A percentile compares a stretch with the other conserved stretches of the same genome.
These are phyloP conservation scores for Scedosporium apiospermum DNA, from an alignment of 2,329 filamentous ascomycete genomes.

Conservation along the genomic window DNA sequence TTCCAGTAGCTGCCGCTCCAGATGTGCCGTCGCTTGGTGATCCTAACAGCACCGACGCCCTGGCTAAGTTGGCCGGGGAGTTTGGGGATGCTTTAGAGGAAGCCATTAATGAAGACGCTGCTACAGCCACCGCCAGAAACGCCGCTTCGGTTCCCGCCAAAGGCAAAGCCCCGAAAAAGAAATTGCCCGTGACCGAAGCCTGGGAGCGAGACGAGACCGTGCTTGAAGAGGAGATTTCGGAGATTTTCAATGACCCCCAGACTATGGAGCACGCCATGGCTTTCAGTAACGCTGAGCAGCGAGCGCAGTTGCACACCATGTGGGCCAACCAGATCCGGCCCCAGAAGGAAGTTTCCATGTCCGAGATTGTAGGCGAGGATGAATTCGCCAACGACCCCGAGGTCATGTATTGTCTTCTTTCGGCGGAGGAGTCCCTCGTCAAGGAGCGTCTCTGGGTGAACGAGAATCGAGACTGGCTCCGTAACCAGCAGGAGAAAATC, in stretches of 20 bases:
- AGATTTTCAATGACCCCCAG: constrained; percentile 55
- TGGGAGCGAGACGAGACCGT: constrained; percentile 55
- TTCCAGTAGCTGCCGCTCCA: constrained; percentile 21
- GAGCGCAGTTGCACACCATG: constrained; percentile 43
- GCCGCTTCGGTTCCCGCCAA: neutral
- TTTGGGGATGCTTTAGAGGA: constrained; percentile 28
- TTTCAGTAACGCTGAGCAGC: constrained; percentile 48
- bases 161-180: constrained; percentile 24
- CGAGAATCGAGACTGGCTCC: constrained; percentile 88
- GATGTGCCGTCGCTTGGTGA: constrained; percentile 8
- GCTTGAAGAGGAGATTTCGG: constrained; percentile 61
- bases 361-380: constrained; percentile 60
- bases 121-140: neutral
- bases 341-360: constrained; percentile 42
- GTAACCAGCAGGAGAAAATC: constrained; percentile 74
- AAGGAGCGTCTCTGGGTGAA: constrained; percentile 94
- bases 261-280: constrained; percentile 46
- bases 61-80: constrained; percentile 32
- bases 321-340: constrained; percentile 40
- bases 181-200: constrained; percentile 49
- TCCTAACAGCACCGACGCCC: constrained; percentile 15
- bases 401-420: constrained; percentile 69
- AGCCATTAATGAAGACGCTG: neutral
- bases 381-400: constrained; percentile 89
- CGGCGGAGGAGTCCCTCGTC: constrained; percentile 61